Evolutionary conservation across 2,329 filamentous ascomycete genomes (phyloP).

Genomic region (Phyllachora maydis): DNA sequence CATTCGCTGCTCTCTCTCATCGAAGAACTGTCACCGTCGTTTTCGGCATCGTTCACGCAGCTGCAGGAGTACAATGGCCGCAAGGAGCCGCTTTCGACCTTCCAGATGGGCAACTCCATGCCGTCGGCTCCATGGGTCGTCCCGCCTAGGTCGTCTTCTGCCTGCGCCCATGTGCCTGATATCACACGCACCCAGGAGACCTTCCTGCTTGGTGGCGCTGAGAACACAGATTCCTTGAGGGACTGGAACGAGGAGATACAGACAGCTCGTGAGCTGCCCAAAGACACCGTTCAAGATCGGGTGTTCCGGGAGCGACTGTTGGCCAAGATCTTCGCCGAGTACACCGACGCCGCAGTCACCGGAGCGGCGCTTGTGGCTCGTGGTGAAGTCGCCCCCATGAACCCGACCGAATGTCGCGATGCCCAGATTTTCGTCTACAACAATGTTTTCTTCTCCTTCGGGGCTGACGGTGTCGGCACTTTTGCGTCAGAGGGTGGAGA

Average conservation of each 20-base stretch:
- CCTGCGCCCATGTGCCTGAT: slow-evolving; percentile 59
- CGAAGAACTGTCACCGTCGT: slow-evolving; percentile 62
- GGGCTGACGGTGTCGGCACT: slow-evolving; percentile 89
- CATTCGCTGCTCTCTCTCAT: slow-evolving; percentile 79
- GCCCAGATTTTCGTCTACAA: slow-evolving; percentile 99
- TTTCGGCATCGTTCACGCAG: slow-evolving; percentile 52
- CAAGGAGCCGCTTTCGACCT: slow-evolving; percentile 76
- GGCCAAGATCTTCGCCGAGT: slow-evolving; percentile 93
- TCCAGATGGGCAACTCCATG: slow-evolving; percentile 88
- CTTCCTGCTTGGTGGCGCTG: slow-evolving; percentile 72
- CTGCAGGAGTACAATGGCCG: slow-evolving; percentile 71
- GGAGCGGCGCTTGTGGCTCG: slow-evolving; percentile 83
- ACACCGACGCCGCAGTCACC: slow-evolving; percentile 83
- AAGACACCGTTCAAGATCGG: slow-evolving; percentile 82
- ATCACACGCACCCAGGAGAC: slow-evolving; percentile 82
- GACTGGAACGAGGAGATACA: slow-evolving; percentile 99
- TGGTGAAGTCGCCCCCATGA: slow-evolving; percentile 81
- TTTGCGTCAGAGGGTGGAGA: slow-evolving; percentile 94
- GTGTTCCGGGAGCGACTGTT: slow-evolving; percentile 89
- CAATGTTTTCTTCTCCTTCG: slow-evolving; percentile 98
- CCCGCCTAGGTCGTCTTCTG: slow-evolving; percentile 39
- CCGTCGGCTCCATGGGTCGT: slow-evolving; percentile 87
- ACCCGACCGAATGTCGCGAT: slow-evolving; percentile 80
- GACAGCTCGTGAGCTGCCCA: slow-evolving; percentile 82
- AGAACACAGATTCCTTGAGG: slow-evolving; percentile 82